Base-by-base conservation (phyloP, 2,329 filamentous ascomycete species). In the Xylaria sp. region DNA sequence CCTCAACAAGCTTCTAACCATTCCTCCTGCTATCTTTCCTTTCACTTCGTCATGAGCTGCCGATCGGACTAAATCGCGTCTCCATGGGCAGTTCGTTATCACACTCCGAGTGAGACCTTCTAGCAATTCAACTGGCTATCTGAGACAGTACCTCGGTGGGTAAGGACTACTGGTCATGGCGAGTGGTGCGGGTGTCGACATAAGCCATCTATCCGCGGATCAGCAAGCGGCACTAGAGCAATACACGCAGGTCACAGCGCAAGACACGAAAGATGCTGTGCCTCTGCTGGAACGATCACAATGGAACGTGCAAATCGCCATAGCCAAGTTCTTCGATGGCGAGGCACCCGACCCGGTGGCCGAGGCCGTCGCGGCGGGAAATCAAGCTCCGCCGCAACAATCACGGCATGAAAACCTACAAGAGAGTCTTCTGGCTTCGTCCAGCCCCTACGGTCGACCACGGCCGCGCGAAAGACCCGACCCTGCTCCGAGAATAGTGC, bases 301-400 rank as follows among this genome's bases (percentile, higher is more conserved):
- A 85, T 99, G 96, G 96, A 99, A 98, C 78, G 92, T 97, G 0
- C 92, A 98, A 91, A 97, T 98, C 76, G 95, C 96, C 67, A 95
- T 99, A 72, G 90, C 96, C 73, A 97, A 97, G 78, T 98, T 98
- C 88, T 99, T 98, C 80, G 96, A 99, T 77, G 96, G 96, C 74
- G 96, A 98, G 82, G 91, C 91, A 3, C 88, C 94, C 58, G 93
- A 97, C 79, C 91, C 89, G 13, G 84, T 95, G 20, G 91, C 92
- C 67, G 93, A 96, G 82, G 92, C 92, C 67, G 86, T 90, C 60
- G 87, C 90, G 58, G 85, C 87, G 8, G 85, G 90, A 69, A 82
- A 86, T 62, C 81, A 85, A n/a, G 85, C 89, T 48, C 90, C 91
- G 20, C 88, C 89, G 56, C 85, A 88, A 72, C 82, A 89, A 67